A percentile compares a stretch with the other conserved stretches of the same genome.
Conservation (phyloP, 441 rosid genomes). For the Erodium texanum region DNA sequence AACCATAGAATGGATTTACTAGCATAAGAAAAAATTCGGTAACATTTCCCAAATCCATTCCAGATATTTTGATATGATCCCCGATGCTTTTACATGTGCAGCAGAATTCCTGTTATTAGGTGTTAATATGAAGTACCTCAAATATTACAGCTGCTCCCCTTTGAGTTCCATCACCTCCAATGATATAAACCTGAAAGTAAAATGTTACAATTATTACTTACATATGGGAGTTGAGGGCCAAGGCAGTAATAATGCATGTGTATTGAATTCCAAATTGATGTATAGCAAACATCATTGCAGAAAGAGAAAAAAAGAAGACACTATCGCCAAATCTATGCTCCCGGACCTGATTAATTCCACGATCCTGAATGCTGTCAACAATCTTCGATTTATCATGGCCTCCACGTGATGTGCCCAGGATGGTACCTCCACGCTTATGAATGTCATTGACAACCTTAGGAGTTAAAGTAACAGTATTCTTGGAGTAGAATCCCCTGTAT, state of each 20-base stretch:
- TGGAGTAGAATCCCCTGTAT: conserved; percentile 79
- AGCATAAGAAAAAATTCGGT: neutral
- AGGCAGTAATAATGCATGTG: neutral
- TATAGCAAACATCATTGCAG: neutral
- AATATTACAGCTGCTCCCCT: conserved; percentile 74
- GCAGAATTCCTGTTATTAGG: neutral
- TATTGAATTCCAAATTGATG: neutral
- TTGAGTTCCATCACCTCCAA: conserved; percentile 93
- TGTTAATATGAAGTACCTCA: conserved; percentile 39
- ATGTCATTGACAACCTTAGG: conserved; percentile 76
- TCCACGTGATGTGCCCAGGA: conserved; percentile 86
- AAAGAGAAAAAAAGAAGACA: neutral
- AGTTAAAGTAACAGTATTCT: conserved; percentile 58
- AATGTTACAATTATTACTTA: neutral
- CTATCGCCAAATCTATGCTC: neutral
- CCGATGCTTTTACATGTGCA: neutral
- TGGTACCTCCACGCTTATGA: conserved; percentile 89
- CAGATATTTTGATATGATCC: neutral
- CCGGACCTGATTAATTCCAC: conserved; percentile 78
- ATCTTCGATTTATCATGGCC: conserved; percentile 83
- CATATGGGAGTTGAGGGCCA: neutral
- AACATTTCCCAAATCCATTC: neutral
- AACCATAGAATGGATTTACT: neutral
- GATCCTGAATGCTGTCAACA: conserved; percentile 88
- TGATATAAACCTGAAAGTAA: conserved; percentile 35